Conservation (phyloP, 352 stramenopile genomes). For the Pythium insidiosum region DNA sequence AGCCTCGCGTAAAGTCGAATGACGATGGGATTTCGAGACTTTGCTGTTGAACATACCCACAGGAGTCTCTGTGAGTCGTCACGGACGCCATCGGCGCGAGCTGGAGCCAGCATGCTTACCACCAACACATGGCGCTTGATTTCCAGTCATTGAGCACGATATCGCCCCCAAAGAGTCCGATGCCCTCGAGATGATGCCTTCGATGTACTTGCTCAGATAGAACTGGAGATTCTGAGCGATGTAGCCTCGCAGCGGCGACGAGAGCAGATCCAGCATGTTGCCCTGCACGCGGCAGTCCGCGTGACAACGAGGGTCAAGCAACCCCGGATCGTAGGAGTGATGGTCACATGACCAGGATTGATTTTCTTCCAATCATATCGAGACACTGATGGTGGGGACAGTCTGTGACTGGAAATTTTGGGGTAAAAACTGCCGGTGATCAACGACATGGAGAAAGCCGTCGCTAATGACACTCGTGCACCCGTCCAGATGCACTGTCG, state of each 20-base stretch:
- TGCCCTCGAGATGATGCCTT: constrained; percentile 81
- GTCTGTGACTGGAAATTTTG: no score
- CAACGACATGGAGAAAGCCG: no score
- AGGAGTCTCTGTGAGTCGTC: neutral
- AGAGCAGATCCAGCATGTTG: constrained; percentile 80
- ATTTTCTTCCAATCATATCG: no score
- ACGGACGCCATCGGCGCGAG: no score
- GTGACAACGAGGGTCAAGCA: no score
- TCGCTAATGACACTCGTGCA: no score
- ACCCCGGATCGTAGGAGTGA: no score
- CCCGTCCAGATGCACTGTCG: no score
- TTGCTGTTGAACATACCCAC: constrained; percentile 26
- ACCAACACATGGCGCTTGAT: constrained; percentile 83
- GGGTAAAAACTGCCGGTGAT: no score
- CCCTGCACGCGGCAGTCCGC: no score
- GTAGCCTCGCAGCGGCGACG: constrained; percentile 74
- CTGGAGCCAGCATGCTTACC: constrained; percentile 7
- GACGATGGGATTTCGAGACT: constrained; percentile 80
- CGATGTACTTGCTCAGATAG: constrained; percentile 87
- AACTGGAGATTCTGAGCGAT: constrained; percentile 86
- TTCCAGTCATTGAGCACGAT: constrained; percentile 85
- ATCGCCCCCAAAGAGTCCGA: constrained; percentile 79
- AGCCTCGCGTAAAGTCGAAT: constrained; percentile 82
- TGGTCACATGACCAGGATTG: no score
- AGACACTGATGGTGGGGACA: no score